Evolutionary conservation across 192 early-diverging fungal genomes (phyloP).

Genomic region (Helicostylum pulchrum): DNA sequence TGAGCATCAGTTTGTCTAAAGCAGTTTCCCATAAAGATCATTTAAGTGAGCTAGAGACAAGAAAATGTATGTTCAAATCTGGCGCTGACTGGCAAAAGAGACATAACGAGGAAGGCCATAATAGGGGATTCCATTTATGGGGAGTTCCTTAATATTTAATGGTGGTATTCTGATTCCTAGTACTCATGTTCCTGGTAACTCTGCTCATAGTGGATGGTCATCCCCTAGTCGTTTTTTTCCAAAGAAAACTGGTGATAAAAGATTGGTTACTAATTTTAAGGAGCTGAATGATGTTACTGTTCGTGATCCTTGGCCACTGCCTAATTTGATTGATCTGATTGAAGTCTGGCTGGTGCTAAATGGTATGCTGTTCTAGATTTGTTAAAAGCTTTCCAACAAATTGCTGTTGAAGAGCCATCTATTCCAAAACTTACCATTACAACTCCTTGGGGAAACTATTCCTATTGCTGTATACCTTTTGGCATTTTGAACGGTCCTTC

Average conservation of each 20-base stretch:
- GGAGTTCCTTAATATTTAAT: no score
- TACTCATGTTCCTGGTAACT: not conserved
- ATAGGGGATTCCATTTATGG: no score
- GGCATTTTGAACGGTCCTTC: not conserved
- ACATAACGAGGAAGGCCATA: no score
- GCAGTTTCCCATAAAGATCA: no score
- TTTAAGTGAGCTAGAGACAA: no score
- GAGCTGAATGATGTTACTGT: not conserved
- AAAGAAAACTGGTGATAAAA: not conserved
- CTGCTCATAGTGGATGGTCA: not conserved
- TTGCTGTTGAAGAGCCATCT: not conserved
- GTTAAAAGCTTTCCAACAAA: not conserved
- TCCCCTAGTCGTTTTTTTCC: not conserved
- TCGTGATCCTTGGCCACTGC: not conserved
- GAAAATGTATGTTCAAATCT: no score
- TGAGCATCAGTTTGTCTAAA: no score
- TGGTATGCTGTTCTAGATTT: not conserved
- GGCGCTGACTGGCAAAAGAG: no score
- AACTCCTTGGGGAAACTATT: not conserved
- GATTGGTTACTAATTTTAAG: not conserved
- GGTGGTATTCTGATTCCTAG: not conserved
- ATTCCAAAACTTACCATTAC: not conserved
- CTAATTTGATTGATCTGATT: not conserved
- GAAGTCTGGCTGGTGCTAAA: not conserved
- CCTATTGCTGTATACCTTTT: not conserved